A percentile compares a stretch with the other conserved stretches of the same genome.
phyloP scores from a whole-genome alignment of 2,329 filamentous ascomycete species.

The Capronia epimyces region DNA sequence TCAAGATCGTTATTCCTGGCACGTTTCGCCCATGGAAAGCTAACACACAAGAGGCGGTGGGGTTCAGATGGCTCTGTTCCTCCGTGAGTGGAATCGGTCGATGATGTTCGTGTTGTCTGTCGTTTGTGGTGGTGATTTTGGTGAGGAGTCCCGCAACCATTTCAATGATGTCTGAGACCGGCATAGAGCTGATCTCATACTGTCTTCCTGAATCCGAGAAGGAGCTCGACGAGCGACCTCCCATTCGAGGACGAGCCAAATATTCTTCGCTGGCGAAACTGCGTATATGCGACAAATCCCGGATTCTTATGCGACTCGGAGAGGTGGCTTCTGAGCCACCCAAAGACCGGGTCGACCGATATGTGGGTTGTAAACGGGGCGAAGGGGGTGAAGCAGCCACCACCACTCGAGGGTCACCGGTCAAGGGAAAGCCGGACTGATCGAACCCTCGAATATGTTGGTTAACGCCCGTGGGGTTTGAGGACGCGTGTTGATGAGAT shows the following conservation, averaged over 20 bases:
- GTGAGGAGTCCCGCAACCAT: constrained; percentile 96
- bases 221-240: constrained; percentile 40
- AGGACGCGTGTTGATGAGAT: constrained; percentile 11
- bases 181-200: constrained; percentile 97
- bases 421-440: constrained; percentile 31
- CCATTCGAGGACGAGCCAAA: constrained; percentile 50
- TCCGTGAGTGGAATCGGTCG: constrained; percentile 61
- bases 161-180: constrained; percentile 93
- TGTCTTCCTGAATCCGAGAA: constrained; percentile 51
- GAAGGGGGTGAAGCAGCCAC: constrained; percentile 41
- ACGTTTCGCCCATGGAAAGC: constrained; percentile 98
- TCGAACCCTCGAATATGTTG: constrained; percentile 28
- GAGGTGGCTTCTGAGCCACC: constrained; percentile 42
- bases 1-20: constrained; percentile 91
- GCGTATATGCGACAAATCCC: constrained; percentile 85
- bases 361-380: constrained; percentile 43
- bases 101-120: constrained; percentile 88
- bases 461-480: constrained; percentile 18
- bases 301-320: constrained; percentile 66
- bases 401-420: constrained; percentile 30
- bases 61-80: constrained; percentile 53
- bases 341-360: constrained; percentile 41
- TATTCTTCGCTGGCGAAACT: constrained; percentile 76
- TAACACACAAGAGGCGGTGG: constrained; percentile 68
- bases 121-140: constrained; percentile 96